Evolutionary conservation across 495 filamentous ascomycete species (phyloP), one percentile per base, ranked within the genome.

Genomic region (Xylaria sp.): DNA sequence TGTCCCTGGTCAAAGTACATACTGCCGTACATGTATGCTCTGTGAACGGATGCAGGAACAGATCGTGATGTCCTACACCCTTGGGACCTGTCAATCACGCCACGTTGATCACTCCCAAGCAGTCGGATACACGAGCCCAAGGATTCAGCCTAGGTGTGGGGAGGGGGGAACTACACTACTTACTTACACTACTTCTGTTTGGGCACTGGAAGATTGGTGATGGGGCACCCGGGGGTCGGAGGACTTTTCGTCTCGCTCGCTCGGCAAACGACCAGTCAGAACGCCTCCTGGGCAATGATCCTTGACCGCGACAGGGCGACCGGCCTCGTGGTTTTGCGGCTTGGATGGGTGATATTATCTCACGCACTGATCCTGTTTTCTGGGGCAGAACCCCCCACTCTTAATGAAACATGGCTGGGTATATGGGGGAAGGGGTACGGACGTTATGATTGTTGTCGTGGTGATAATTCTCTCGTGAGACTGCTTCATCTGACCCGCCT

Each of bases 201-300:
- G 26, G 26, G 26, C 37, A 43, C 15, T 26, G 48, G 35, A 29
- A 55, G 33, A 53, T 53, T 67, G 64, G 46, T 26, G 24, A 59
- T 59, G 57, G 33, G 57, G 59, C 37, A 15, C 21, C n/a, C n/a
- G n/a, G 37, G 37, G 21, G 21, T 67, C 0, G 48, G 31, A 53
- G 31, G 64, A 52, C 53, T 50, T 43, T 46, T 43, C 46, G 11
- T 55, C 26, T 48, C 35, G 67, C 26, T 48, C 35, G 67, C 12
- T 69, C 67, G 67, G 67, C 67, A 70, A 70, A n/a, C 33, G 59
- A 63, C 68, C 68, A 70, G 68, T 70, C 48, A 63, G 35, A 70
- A 43, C 55, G 33, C 6, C n/a, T 44, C 26, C 41, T 26, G 26
- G 11, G 9, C 19, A 5, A 5, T 40, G 64, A 55, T 35, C 61